Evolutionary conservation across 1,284 basidiomycete species (phyloP).

Genomic region (Pseudozyma hubeiensis): DNA sequence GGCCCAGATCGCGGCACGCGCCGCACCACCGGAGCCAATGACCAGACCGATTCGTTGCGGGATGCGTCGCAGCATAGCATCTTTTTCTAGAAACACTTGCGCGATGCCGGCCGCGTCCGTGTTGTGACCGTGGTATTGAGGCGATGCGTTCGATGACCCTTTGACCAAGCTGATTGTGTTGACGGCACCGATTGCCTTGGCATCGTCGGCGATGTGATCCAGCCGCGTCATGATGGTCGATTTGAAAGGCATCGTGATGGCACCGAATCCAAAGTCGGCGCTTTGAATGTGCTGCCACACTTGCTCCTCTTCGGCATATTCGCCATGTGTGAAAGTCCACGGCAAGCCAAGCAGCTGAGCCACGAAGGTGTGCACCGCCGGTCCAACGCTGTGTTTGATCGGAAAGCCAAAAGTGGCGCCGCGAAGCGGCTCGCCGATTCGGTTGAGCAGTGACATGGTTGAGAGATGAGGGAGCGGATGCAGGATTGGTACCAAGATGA

Average conservation of each 20-base stretch:
- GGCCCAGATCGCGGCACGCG: constrained; percentile 13
- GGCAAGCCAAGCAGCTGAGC: constrained; percentile 5
- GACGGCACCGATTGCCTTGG: constrained; percentile 10
- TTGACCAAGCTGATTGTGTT: constrained; percentile 14
- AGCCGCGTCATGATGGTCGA: constrained; percentile 10
- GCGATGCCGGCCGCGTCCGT: constrained; percentile 14
- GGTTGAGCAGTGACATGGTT: constrained; percentile 11
- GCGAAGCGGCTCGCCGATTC: constrained; percentile 8
- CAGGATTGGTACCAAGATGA: too few species aligned
- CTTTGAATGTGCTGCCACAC: constrained; percentile 13
- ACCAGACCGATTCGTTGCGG: constrained; percentile 13
- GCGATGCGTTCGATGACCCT: constrained; percentile 1
- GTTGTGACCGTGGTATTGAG: constrained; percentile 10
- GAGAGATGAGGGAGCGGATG: not conserved
- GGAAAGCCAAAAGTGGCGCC: constrained; percentile 15
- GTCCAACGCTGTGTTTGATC: constrained; percentile 17
- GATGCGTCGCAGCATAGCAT: not conserved
- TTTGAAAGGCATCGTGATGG: constrained; percentile 15
- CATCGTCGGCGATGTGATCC: constrained; percentile 8
- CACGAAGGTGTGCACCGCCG: constrained; percentile 12
- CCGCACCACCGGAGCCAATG: constrained; percentile 14
- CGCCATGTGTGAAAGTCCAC: constrained; percentile 15
- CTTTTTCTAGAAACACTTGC: constrained; percentile 13
- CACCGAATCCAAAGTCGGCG: constrained; percentile 10
- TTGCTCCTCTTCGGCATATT: constrained; percentile 8